phyloP scores from a whole-genome alignment of 23 red algal genomes.

The Gracilaria vermiculophylla region DNA sequence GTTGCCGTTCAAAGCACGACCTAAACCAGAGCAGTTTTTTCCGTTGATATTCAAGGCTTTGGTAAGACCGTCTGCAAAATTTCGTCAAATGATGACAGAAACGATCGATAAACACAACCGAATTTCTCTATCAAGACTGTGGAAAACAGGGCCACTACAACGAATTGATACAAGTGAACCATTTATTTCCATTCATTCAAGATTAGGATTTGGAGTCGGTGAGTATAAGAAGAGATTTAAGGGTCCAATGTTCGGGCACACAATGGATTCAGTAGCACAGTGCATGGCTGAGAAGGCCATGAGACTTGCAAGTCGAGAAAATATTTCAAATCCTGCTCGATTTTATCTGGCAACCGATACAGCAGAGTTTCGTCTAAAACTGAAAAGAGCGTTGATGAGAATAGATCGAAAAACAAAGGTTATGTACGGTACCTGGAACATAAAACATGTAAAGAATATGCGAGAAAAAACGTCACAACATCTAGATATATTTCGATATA shows the following conservation, averaged over 20 bases:
- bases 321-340: not conserved
- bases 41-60: constrained; percentile 35
- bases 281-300: constrained; percentile 5
- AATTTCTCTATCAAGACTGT: not conserved
- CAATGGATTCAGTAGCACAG: not conserved
- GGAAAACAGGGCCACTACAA: not conserved
- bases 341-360: constrained; percentile 48
- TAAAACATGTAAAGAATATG: constrained; percentile 38
- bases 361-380: not conserved
- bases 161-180: not conserved
- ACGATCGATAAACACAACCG: not conserved
- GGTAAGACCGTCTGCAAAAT: not conserved
- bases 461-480: not conserved
- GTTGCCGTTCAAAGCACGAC: not conserved
- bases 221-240: constrained; percentile 38
- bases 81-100: not conserved
- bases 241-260: not conserved
- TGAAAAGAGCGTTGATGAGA: not conserved
- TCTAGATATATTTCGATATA: not conserved
- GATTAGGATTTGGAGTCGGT: constrained; percentile 31
- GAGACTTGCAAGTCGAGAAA: not conserved
- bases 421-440: not conserved
- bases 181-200: constrained; percentile 38
- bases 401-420: not conserved
- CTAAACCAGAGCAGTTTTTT: not conserved